Evolutionary conservation across 768 basidiomycete species (phyloP).

Genomic region (Tephrocybe sp.): DNA sequence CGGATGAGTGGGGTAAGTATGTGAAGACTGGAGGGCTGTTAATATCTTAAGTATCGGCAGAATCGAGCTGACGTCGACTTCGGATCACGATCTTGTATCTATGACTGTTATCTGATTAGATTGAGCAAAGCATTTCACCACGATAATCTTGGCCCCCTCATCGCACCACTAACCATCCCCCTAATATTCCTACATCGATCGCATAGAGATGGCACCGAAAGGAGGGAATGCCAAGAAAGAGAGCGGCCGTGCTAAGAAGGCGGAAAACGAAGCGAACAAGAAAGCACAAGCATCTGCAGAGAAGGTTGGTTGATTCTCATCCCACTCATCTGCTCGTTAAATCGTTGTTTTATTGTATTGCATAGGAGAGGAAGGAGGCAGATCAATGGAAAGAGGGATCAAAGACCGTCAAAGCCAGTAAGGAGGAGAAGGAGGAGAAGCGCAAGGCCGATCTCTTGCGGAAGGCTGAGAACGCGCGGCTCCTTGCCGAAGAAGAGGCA

Average conservation of each 20-base stretch:
- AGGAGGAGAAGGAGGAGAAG: slow-evolving; percentile 79
- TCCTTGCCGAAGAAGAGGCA: slow-evolving; percentile 89
- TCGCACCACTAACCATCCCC: slow-evolving; percentile 1
- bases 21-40: too few species aligned
- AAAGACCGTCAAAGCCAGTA: slow-evolving; percentile 60
- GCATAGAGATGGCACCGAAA: slow-evolving; percentile 79
- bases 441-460: slow-evolving; percentile 78
- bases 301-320: slow-evolving; percentile 42
- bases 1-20: too few species aligned
- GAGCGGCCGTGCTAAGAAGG: slow-evolving; percentile 85
- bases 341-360: background rate
- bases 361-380: slow-evolving; percentile 72
- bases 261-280: slow-evolving; percentile 87
- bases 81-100: too few species aligned
- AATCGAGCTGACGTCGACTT: background rate
- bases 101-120: slow-evolving; percentile 16
- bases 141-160: slow-evolving; percentile 4
- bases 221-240: slow-evolving; percentile 93
- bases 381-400: slow-evolving; percentile 62
- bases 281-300: slow-evolving; percentile 58
- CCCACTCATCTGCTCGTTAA: background rate
- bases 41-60: too few species aligned
- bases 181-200: background rate
- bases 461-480: slow-evolving; percentile 82
- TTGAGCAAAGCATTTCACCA: background rate